Evolutionary conservation across 169 alveolate species (phyloP).

Genomic region (Eimeria maxima): DNA sequence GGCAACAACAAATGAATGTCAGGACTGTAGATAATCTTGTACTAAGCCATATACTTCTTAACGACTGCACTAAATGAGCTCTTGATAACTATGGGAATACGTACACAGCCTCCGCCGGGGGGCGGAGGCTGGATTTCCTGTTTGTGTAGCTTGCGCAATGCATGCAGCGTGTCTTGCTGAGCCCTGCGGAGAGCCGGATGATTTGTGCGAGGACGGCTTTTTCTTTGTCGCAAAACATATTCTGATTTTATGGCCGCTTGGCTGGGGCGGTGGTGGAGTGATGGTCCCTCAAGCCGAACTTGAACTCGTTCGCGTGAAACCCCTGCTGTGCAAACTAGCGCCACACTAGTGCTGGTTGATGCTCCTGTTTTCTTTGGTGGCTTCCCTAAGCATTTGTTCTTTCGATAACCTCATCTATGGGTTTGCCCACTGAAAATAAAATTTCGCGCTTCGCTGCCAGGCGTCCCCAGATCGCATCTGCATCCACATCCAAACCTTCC

Average conservation of each 20-base stretch:
- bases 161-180: constrained; percentile 78
- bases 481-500: constrained; percentile 4
- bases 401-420: constrained; percentile 48
- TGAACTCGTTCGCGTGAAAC: constrained; percentile 42
- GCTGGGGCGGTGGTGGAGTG: constrained; percentile 75
- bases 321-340: constrained; percentile 46
- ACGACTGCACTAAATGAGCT: background rate
- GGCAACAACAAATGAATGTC: constrained; percentile 5
- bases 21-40: background rate
- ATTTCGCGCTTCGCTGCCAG: background rate
- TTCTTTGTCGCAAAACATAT: constrained; percentile 43
- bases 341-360: constrained; percentile 67
- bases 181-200: constrained; percentile 23
- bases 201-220: constrained; percentile 55
- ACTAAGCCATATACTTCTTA: background rate
- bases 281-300: constrained; percentile 70
- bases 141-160: constrained; percentile 58
- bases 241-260: constrained; percentile 72
- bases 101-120: constrained; percentile 63
- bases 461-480: constrained; percentile 64
- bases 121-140: constrained; percentile 56
- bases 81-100: background rate
- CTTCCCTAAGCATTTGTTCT: constrained; percentile 35
- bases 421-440: constrained; percentile 21
- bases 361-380: constrained; percentile 22